Evolutionary conservation across 129 eudicot species (phyloP).

Genomic region (Lonicera japonica): DNA sequence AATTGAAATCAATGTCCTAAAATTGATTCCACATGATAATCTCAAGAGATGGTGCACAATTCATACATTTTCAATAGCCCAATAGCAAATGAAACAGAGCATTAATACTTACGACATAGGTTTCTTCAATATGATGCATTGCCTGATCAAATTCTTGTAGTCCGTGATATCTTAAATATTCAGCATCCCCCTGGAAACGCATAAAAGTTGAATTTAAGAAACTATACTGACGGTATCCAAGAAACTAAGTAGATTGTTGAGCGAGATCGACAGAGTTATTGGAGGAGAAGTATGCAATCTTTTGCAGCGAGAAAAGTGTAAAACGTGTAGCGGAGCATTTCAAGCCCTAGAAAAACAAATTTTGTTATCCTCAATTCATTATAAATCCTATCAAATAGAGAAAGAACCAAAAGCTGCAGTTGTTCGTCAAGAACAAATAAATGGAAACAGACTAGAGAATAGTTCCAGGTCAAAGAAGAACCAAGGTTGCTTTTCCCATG

Average conservation of each 20-base stretch:
- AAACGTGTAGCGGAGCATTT: neutral
- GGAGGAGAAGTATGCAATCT: neutral
- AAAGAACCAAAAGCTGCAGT: too few relatives aligned
- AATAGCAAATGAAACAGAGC: neutral
- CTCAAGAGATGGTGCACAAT: too few relatives aligned
- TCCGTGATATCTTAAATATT: constrained; percentile 75
- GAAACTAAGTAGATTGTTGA: neutral
- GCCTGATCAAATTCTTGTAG: constrained; percentile 96
- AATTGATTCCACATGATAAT: too few relatives aligned
- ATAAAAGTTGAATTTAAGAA: constrained; percentile 7
- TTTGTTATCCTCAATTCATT: neutral
- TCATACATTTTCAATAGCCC: neutral
- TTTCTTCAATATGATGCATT: constrained; percentile 96
- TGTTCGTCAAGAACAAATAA: too few relatives aligned
- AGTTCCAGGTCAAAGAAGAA: too few relatives aligned
- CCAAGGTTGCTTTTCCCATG: too few relatives aligned
- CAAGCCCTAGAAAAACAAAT: neutral
- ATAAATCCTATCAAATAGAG: neutral
- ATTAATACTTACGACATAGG: constrained; percentile 55
- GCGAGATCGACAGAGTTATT: neutral
- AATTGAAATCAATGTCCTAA: too few relatives aligned
- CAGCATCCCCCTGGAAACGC: constrained; percentile 83
- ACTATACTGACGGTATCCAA: neutral
- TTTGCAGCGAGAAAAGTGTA: neutral
- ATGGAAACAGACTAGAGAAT: too few relatives aligned